Base-by-base conservation (phyloP, 306 rosid genomes). In the Castanea sativa region DNA sequence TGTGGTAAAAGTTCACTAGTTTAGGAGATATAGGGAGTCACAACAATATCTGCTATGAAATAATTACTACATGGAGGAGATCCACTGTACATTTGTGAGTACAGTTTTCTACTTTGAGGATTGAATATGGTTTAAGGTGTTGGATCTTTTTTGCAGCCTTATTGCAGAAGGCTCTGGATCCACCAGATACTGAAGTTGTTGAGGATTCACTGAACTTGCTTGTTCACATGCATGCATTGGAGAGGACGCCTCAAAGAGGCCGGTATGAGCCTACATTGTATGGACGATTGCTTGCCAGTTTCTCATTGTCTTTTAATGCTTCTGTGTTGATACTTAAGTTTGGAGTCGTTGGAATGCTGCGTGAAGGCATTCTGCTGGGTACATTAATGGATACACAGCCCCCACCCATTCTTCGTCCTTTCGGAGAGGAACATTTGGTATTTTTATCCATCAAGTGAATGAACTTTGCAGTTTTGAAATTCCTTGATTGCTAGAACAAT, bases 331-430 rank as follows among this genome's bases (percentile, higher is more conserved):
- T 92, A 74, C 90, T 94, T 63, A 94, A 94, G 86, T 94, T 94
- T 85, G 98, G 97, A 78, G 82, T 87, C 21, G 64, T 80, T 57
- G 98, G 98, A 52, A 90, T 89, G 97, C 86, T 94, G 73, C 93
- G 87, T 7, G 96, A 90, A 83, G 98, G 98, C 84, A 92, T 94
- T 80, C 73, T 94, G 74, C 87, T 94, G 73, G 98, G 96, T 69
- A 76, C 92, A 79, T 81, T 94, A 80, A 89, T 88, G 98, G 98
- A 94, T 77, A 86, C 87, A 11, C 96, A 87, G 53, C 98, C 98
- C 58, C 83, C 87, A 71, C 98, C 98, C 35, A 83, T 94, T 86
- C 81, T 88, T 86, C 98, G 88, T 80, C 97, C 92, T 55, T 94
- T 94, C 56, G 98, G 97, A 73, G 87, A 92, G 78, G 93, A 90